phyloP scores from a whole-genome alignment of 805 yeast species.

The Debaryomyces tyrocola region DNA sequence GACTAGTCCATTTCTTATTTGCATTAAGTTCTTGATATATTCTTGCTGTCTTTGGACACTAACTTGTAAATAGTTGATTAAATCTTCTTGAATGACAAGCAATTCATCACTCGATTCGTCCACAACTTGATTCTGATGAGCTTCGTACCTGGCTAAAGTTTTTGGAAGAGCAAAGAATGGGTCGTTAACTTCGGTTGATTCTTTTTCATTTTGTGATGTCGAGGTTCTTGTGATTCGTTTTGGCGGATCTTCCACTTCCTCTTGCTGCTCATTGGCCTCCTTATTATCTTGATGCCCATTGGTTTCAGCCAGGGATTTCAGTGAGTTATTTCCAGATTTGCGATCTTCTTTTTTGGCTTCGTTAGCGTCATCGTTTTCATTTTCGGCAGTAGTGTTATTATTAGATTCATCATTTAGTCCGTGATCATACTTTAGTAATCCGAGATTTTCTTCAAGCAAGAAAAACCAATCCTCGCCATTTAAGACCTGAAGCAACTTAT shows the following conservation, averaged over 20 bases:
- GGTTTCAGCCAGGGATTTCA: neutral
- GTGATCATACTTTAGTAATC: slow-evolving; percentile 70
- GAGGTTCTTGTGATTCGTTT: slow-evolving; percentile 7
- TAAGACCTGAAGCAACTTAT: slow-evolving; percentile 71
- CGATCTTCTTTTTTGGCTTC: slow-evolving; percentile 8
- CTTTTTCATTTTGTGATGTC: slow-evolving; percentile 11
- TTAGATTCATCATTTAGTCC: slow-evolving; percentile 37
- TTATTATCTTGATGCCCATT: slow-evolving; percentile 2
- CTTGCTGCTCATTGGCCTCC: slow-evolving; percentile 2
- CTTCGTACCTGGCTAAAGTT: slow-evolving; percentile 32
- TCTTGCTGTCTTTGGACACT: slow-evolving; percentile 64
- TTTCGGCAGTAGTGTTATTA: slow-evolving; percentile 7
- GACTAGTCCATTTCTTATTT: slow-evolving; percentile 70
- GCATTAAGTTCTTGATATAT: slow-evolving; percentile 75
- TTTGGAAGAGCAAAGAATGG: slow-evolving; percentile 60
- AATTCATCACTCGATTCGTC: slow-evolving; percentile 23
- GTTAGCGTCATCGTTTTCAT: slow-evolving; percentile 9
- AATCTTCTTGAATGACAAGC: slow-evolving; percentile 62
- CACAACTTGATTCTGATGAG: slow-evolving; percentile 21
- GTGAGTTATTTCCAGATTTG: slow-evolving; percentile 4
- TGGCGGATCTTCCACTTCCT: slow-evolving; percentile 11
- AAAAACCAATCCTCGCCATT: slow-evolving; percentile 84
- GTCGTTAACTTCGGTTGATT: slow-evolving; percentile 29
- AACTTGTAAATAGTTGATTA: slow-evolving; percentile 43
- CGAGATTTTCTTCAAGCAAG: slow-evolving; percentile 61